These are phyloP conservation scores for Hansenula lynferdii DNA, from an alignment of 1,139 yeast species.

Conservation along the genomic window DNA sequence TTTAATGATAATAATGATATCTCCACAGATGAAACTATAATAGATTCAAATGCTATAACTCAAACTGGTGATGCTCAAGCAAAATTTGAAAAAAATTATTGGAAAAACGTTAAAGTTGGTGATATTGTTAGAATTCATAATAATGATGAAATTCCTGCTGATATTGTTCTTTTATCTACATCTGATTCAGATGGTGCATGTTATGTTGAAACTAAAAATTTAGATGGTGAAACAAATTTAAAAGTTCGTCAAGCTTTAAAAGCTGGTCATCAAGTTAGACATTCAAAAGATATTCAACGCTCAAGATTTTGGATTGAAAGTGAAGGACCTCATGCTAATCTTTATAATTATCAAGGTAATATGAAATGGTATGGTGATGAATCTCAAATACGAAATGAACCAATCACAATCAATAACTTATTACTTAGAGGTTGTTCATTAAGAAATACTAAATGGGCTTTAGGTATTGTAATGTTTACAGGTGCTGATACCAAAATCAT, in stretches of 20 bases:
- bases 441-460: constrained; percentile 90
- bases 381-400: constrained; percentile 48
- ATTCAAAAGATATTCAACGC: constrained; percentile 66
- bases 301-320: constrained; percentile 82
- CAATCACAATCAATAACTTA: constrained; percentile 75
- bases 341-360: constrained; percentile 79
- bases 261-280: constrained; percentile 61
- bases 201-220: constrained; percentile 88
- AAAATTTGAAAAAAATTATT: constrained; percentile 62
- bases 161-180: constrained; percentile 70
- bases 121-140: constrained; percentile 80
- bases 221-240: constrained; percentile 95
- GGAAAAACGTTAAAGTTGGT: constrained; percentile 92
- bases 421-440: constrained; percentile 87
- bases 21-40: constrained; percentile 17
- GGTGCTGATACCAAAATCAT: constrained; percentile 90
- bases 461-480: constrained; percentile 85
- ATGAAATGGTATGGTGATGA: constrained; percentile 35
- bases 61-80: constrained; percentile 23
- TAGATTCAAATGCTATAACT: constrained; percentile 27
- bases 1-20: constrained; percentile 14
- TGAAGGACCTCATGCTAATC: constrained; percentile 82
- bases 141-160: constrained; percentile 94
- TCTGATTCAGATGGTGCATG: constrained; percentile 90
- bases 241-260: constrained; percentile 74